phyloP scores from a whole-genome alignment of 148 eudicot genomes.

The Cornus controversa region DNA sequence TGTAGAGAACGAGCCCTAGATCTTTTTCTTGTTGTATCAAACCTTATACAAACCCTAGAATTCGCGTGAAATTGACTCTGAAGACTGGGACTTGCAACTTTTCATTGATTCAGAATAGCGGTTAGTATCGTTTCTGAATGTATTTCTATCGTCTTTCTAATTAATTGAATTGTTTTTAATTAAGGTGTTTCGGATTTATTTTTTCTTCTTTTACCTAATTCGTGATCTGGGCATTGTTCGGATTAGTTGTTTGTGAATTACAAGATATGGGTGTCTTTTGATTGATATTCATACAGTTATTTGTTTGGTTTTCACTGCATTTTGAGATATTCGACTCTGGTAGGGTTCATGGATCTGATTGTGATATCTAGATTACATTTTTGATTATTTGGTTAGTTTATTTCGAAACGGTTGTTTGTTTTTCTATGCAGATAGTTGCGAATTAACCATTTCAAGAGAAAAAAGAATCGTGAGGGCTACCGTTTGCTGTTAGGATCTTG shows the following conservation, averaged over 20 bases:
- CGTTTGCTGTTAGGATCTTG: conserved; percentile 2
- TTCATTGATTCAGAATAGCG: conserved; percentile 11
- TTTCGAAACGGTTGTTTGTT: background rate
- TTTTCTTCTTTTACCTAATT: background rate
- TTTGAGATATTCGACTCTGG: background rate
- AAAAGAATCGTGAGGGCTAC: background rate
- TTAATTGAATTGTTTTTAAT: background rate
- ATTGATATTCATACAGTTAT: background rate
- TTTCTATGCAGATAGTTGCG: conserved; percentile 15
- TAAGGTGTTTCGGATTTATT: background rate
- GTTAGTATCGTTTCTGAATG: conserved; percentile 7
- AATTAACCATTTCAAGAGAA: background rate
- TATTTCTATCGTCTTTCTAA: background rate
- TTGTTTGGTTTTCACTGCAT: background rate
- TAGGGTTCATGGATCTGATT: background rate
- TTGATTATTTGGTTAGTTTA: background rate
- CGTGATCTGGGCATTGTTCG: conserved; percentile 14
- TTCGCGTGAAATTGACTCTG: background rate
- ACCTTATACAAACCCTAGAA: conserved; percentile 15
- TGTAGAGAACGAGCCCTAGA: conserved; percentile 26
- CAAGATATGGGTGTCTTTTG: background rate
- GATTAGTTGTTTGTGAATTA: background rate
- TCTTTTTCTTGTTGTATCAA: conserved; percentile 2
- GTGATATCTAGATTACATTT: background rate
- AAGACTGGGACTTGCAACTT: conserved; percentile 6